Evolutionary conservation across 129 eudicot species (phyloP).

Genomic region (Oenanthe sinensis): DNA sequence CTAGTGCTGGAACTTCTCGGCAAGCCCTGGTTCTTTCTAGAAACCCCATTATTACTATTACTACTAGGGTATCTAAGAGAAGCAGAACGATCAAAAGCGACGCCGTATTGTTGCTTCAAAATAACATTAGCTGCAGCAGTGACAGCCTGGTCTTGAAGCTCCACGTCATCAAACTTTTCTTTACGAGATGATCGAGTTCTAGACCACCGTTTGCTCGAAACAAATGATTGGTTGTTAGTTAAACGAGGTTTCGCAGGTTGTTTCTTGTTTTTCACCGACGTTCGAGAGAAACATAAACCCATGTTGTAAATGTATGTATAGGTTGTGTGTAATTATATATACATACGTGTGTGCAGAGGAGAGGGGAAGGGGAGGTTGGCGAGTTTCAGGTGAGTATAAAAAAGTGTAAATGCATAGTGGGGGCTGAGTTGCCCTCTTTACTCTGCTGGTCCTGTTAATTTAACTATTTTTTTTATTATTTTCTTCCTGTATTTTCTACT

Average conservation of each 20-base stretch:
- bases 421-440: background rate
- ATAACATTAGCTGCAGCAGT: conserved; percentile 57
- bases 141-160: conserved; percentile 60
- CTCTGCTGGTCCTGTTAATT: background rate
- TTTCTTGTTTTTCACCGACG: conserved; percentile 21
- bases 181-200: conserved; percentile 46
- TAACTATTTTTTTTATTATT: background rate
- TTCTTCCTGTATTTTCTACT: background rate
- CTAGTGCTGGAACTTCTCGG: conserved; percentile 81
- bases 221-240: conserved; percentile 21
- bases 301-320: conserved; percentile 18
- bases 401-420: background rate
- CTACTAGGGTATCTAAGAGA: conserved; percentile 45
- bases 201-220: conserved; percentile 42
- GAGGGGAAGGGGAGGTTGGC: background rate
- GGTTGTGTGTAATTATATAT: background rate
- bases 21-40: conserved; percentile 38
- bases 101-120: conserved; percentile 58
- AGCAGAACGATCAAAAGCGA: conserved; percentile 65
- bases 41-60: conserved; percentile 6
- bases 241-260: conserved; percentile 32
- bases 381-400: conserved; percentile 4
- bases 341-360: background rate
- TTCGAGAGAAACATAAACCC: conserved; percentile 57
- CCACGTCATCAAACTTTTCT: conserved; percentile 41